Evolutionary conservation across 2,329 filamentous ascomycete genomes (phyloP).

Genomic region (Fusarium phyllophilum): DNA sequence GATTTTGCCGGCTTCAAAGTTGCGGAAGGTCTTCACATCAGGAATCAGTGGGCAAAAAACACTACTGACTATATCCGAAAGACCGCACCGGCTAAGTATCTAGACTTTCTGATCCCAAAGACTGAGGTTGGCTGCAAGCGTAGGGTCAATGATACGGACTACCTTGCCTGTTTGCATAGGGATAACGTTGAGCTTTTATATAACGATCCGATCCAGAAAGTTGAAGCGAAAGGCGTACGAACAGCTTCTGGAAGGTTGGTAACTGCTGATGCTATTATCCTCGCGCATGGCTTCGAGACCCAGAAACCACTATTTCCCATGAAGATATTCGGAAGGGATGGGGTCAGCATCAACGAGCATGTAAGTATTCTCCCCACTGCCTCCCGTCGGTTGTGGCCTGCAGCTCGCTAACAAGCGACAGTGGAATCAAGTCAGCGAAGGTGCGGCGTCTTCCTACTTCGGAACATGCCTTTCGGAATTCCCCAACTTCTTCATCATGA

Average conservation of each 20-base stretch:
- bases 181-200: constrained; percentile 47
- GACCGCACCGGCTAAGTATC: constrained; percentile 43
- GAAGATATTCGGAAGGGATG: constrained; percentile 56
- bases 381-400: constrained; percentile 6
- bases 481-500: constrained; percentile 54
- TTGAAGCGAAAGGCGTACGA: constrained; percentile 26
- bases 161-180: constrained; percentile 44
- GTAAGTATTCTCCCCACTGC: constrained; percentile 44
- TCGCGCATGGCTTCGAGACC: constrained; percentile 61
- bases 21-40: constrained; percentile 12
- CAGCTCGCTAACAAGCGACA: constrained; percentile 28
- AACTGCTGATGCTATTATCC: constrained; percentile 52
- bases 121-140: constrained; percentile 51
- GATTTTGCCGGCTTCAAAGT: constrained; percentile 41
- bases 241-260: constrained; percentile 32
- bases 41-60: constrained; percentile 27
- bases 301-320: constrained; percentile 58
- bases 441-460: constrained; percentile 54
- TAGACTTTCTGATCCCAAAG: constrained; percentile 45
- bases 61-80: constrained; percentile 42
- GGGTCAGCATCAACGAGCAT: constrained; percentile 52
- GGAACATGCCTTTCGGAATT: constrained; percentile 60
- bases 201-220: constrained; percentile 21
- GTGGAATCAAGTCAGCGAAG: constrained; percentile 41
- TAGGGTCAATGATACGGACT: constrained; percentile 49